These are phyloP conservation scores for Vitis hybrid DNA, from an alignment of 177 flowering plant species.

Conservation along the genomic window DNA sequence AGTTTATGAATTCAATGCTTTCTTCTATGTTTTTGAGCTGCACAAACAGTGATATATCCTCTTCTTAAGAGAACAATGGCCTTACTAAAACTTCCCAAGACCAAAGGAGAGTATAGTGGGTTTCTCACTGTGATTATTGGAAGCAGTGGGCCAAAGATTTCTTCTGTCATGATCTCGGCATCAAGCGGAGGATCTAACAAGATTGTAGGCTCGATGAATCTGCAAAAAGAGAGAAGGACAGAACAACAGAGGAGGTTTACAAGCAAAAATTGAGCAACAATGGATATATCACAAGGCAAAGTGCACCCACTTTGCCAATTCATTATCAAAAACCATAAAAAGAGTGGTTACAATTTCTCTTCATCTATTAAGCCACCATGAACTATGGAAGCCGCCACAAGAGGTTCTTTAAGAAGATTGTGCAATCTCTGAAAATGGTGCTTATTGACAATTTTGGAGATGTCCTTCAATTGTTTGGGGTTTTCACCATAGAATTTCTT, in stretches of 20 bases:
- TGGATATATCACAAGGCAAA: not conserved
- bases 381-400: slow-evolving; percentile 60
- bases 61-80: not conserved
- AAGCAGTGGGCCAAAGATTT: slow-evolving; percentile 91
- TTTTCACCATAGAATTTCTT: slow-evolving; percentile 58
- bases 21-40: slow-evolving; percentile 80
- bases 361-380: slow-evolving; percentile 76
- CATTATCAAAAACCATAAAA: not conserved
- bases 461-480: slow-evolving; percentile 37
- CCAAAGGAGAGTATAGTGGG: not conserved
- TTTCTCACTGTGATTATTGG: slow-evolving; percentile 78
- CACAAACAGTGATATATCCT: not conserved
- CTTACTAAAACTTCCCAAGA: not conserved
- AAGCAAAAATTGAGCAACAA: not conserved
- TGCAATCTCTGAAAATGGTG: slow-evolving; percentile 52
- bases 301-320: too few relatives aligned
- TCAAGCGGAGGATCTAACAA: slow-evolving; percentile 80
- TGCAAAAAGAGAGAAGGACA: slow-evolving; percentile 17
- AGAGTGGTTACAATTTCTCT: slow-evolving; percentile 45
- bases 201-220: slow-evolving; percentile 84
- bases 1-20: slow-evolving; percentile 78
- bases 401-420: slow-evolving; percentile 57
- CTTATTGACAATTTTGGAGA: slow-evolving; percentile 62
- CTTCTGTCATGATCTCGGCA: slow-evolving; percentile 79
- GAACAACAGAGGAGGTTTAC: not conserved